These are phyloP conservation scores for Aegilops sharonensis DNA, from an alignment of 176 grass and related monocot genomes.

Conservation along the genomic window DNA sequence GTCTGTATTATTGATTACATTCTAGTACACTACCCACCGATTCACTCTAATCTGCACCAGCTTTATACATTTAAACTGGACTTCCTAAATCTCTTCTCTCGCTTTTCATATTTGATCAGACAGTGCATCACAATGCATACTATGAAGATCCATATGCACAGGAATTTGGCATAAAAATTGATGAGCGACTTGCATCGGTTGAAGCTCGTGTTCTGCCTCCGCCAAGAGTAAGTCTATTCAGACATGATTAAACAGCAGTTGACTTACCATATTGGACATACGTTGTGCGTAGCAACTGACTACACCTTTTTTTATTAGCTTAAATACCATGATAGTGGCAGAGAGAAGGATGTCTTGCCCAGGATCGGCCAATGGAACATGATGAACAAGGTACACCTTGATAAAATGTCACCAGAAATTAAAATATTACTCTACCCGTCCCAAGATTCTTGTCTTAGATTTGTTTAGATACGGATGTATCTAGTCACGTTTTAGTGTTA, in stretches of 20 bases:
- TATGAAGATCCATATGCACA: constrained; percentile 86
- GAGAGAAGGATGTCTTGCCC: constrained; percentile 87
- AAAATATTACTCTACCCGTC: neutral
- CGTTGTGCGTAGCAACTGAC: neutral
- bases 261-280: constrained; percentile 1
- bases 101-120: constrained; percentile 43
- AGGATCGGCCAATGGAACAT: constrained; percentile 97
- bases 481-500: no score
- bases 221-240: constrained; percentile 59
- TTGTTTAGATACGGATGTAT: no score
- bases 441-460: no score
- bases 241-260: constrained; percentile 6
- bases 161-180: constrained; percentile 93
- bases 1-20: neutral
- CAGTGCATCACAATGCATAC: constrained; percentile 93
- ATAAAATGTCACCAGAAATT: neutral
- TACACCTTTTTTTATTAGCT: constrained; percentile 50
- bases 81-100: constrained; percentile 3
- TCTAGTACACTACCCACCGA: neutral
- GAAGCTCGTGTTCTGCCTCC: constrained; percentile 92
- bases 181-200: constrained; percentile 75
- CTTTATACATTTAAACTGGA: neutral
- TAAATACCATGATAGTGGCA: constrained; percentile 90
- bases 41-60: constrained; percentile 8
- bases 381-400: constrained; percentile 83